A percentile compares a stretch with the other conserved stretches of the same genome.
These are phyloP conservation scores for Trichothecium roseum DNA, from an alignment of 2,329 filamentous ascomycete species.

Conservation along the genomic window DNA sequence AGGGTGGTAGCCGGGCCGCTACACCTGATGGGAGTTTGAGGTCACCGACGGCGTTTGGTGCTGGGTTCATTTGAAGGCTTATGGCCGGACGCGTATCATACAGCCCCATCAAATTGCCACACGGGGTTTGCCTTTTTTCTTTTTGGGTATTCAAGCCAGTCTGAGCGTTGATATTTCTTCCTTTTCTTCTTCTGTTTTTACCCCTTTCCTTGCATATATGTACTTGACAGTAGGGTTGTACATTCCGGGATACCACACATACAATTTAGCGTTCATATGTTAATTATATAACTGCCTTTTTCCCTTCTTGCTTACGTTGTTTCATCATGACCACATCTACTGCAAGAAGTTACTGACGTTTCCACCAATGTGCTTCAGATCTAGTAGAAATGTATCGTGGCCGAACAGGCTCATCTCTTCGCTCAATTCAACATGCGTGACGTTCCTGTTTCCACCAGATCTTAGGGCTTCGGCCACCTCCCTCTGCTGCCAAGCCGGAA, in stretches of 20 bases:
- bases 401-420: constrained; percentile 93
- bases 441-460: constrained; percentile 65
- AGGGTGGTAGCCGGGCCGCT: neutral
- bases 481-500: constrained; percentile 95
- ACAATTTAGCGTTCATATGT: neutral
- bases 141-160: neutral
- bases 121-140: no score
- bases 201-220: no score
- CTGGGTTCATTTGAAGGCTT: constrained; percentile 6
- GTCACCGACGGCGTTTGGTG: constrained; percentile 5
- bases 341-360: constrained; percentile 70
- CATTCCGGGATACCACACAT: no score
- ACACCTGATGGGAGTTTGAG: constrained; percentile 4
- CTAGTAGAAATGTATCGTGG: constrained; percentile 90
- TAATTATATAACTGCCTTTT: neutral
- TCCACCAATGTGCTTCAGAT: constrained; percentile 84
- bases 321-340: constrained; percentile 21
- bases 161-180: neutral
- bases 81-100: no score
- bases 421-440: constrained; percentile 83
- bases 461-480: constrained; percentile 82
- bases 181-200: no score
- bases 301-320: neutral
- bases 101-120: no score
- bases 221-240: no score